These are phyloP conservation scores for Apophysomyces elegans DNA, from an alignment of 371 early-diverging fungal species.

Conservation along the genomic window DNA sequence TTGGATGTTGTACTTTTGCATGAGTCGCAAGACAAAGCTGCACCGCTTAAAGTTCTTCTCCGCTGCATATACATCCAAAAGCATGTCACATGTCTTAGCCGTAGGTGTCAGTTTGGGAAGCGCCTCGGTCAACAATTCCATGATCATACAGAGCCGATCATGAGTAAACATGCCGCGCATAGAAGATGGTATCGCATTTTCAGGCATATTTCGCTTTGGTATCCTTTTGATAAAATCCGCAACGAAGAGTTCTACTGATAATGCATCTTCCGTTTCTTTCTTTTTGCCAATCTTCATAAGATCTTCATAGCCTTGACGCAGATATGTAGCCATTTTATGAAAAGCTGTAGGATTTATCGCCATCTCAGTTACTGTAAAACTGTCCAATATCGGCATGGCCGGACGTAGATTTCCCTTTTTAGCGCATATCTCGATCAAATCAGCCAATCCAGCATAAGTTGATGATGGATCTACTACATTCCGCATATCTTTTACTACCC, in stretches of 20 bases:
- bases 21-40: conserved; percentile 1
- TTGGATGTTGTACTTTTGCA: conserved; percentile 18
- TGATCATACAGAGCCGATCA: conserved; percentile 1
- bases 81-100: conserved; percentile 8
- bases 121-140: conserved; percentile 13
- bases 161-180: conserved; percentile 16
- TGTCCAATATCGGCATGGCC: not conserved
- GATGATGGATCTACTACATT: not conserved
- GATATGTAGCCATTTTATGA: not conserved
- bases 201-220: not conserved
- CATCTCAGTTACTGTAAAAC: not conserved
- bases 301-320: not conserved
- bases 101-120: conserved; percentile 9
- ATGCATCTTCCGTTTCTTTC: not conserved
- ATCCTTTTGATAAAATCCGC: conserved; percentile 13
- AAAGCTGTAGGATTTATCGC: not conserved
- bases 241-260: conserved; percentile 12
- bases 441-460: not conserved
- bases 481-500: conserved; percentile 9
- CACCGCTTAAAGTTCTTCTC: not conserved
- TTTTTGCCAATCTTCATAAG: not conserved
- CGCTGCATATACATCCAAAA: conserved; percentile 17
- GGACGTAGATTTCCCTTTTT: not conserved
- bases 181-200: not conserved
- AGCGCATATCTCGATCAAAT: not conserved